Conservation (phyloP, 495 filamentous ascomycete species). For the Trichoderma asperelloides region DNA sequence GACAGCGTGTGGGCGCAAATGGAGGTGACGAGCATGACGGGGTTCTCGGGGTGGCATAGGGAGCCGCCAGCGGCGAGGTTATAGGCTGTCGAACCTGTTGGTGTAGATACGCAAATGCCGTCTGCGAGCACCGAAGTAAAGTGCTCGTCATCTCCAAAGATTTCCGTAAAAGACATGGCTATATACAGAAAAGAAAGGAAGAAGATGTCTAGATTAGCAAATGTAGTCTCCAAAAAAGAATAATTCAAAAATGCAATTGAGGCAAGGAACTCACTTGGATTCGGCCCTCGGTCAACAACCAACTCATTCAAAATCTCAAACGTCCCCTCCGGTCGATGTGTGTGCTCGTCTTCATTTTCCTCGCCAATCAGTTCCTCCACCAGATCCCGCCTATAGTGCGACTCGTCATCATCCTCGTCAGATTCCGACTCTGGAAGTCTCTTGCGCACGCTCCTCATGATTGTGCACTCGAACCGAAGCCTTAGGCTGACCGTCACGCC, state of each 20-base stretch:
- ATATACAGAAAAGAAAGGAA: neutral
- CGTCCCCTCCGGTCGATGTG: conserved; percentile 70
- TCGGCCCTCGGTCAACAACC: conserved; percentile 85
- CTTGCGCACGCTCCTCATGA: conserved; percentile 71
- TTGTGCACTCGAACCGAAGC: conserved; percentile 84
- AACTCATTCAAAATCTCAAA: conserved; percentile 89
- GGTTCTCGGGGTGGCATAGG: conserved; percentile 93
- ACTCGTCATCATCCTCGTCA: conserved; percentile 21
- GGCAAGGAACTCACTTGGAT: conserved; percentile 57
- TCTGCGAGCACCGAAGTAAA: conserved; percentile 83
- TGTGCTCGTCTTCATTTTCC: conserved; percentile 68
- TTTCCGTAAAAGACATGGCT: conserved; percentile 80
- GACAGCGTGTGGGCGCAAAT: conserved; percentile 95
- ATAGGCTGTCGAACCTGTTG: conserved; percentile 92
- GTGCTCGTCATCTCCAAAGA: conserved; percentile 94
- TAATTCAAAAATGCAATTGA: no score
- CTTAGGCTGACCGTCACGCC: conserved; percentile 85
- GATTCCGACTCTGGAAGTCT: conserved; percentile 18
- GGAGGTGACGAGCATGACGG: conserved; percentile 88
- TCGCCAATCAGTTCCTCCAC: conserved; percentile 84
- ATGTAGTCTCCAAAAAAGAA: neutral
- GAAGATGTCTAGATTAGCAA: neutral
- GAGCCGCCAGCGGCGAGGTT: conserved; percentile 94
- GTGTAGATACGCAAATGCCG: conserved; percentile 83
- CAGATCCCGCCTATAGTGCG: conserved; percentile 48